These are phyloP conservation scores for Trichophyton schoenleinii DNA, from an alignment of 2,329 filamentous ascomycete species.

Conservation along the genomic window DNA sequence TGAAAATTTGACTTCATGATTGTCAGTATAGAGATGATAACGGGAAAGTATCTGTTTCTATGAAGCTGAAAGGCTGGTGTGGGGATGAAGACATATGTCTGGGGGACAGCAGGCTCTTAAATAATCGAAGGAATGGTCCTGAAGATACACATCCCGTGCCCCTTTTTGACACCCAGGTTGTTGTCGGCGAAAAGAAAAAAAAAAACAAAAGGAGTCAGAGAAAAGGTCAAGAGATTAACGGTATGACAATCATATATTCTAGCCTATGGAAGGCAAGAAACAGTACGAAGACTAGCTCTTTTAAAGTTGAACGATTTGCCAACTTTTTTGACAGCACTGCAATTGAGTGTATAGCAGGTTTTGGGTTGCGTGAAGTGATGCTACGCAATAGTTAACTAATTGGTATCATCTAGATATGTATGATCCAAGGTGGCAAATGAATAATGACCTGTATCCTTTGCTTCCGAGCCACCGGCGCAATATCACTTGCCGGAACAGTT, in stretches of 20 bases:
- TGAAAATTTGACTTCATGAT: not conserved
- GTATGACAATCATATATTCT: not conserved
- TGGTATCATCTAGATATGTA: not conserved
- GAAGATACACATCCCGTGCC: not conserved
- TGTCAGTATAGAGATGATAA: not conserved
- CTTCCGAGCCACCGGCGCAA: not conserved
- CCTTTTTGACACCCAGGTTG: not conserved
- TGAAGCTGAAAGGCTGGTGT: not conserved
- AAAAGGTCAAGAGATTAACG: not conserved
- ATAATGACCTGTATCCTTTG: not conserved
- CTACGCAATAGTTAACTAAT: not conserved
- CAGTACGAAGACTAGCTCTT: not conserved
- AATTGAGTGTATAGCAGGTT: not conserved
- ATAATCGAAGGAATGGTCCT: not conserved
- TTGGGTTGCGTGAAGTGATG: not conserved
- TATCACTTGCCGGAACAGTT: not conserved
- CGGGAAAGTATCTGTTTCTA: not conserved
- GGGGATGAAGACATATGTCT: not conserved
- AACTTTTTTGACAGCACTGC: not conserved
- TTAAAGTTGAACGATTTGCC: not conserved
- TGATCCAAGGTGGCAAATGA: not conserved
- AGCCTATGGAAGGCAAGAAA: not conserved
- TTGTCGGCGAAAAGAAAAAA: not conserved
- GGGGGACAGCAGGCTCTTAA: not conserved
- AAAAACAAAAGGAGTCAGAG: not conserved